Evolutionary conservation across 495 filamentous ascomycete species (phyloP).

Genomic region (Friedmanniomyces endolithicus): DNA sequence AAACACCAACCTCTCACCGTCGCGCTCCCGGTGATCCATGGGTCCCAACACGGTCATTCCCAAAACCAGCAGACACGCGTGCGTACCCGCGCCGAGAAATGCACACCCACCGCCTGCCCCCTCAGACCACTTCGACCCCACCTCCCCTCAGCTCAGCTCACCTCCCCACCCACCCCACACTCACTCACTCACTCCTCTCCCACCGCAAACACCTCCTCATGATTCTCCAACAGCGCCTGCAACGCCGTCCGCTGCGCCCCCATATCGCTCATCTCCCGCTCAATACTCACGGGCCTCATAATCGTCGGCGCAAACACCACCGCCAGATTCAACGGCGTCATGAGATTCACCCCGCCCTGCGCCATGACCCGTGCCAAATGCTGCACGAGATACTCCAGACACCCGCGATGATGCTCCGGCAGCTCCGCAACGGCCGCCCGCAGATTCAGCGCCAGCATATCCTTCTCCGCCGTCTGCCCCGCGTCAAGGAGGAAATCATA

Average conservation of each 20-base stretch:
- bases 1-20: too few species aligned
- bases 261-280: constrained; percentile 93
- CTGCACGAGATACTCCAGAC: constrained; percentile 86
- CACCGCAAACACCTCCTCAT: constrained; percentile 23
- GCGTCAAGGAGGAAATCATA: constrained; percentile 85
- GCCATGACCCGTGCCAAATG: constrained; percentile 82
- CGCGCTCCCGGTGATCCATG: too few species aligned
- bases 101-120: too few species aligned
- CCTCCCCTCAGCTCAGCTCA: too few species aligned
- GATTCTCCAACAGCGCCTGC: constrained; percentile 38
- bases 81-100: too few species aligned
- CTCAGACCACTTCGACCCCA: too few species aligned
- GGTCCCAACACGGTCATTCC: too few species aligned
- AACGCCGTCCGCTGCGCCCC: constrained; percentile 80
- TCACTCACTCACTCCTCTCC: background rate
- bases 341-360: constrained; percentile 72
- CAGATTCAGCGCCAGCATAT: constrained; percentile 54
- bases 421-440: constrained; percentile 60
- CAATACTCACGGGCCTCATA: constrained; percentile 75
- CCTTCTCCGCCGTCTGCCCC: constrained; percentile 40
- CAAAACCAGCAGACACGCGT: too few species aligned
- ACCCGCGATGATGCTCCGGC: constrained; percentile 70
- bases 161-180: too few species aligned
- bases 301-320: constrained; percentile 98
- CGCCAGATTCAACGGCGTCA: constrained; percentile 89